Conservation (phyloP, 1,284 basidiomycete genomes). For the Cryptococcus maquisensis region DNA sequence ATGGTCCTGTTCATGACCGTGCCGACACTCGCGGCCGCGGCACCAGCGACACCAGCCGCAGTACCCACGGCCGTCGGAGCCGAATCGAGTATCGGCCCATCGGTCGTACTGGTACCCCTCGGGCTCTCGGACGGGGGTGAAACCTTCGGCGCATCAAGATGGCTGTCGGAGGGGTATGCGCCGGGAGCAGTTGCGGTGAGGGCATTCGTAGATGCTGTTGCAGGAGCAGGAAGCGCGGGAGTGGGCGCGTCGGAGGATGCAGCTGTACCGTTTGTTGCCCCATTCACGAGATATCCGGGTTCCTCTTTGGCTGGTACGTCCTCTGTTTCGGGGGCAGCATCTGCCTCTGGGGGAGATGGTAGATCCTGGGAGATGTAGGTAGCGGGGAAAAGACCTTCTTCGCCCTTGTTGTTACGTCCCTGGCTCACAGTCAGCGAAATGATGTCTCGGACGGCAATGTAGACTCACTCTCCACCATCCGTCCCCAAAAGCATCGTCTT, state of each 20-base stretch:
- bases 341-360: constrained; percentile 25
- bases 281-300: too few relatives aligned
- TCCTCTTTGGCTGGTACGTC: too few relatives aligned
- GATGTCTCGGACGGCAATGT: neutral
- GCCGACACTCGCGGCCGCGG: constrained; percentile 11
- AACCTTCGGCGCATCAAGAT: constrained; percentile 27
- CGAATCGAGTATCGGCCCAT: constrained; percentile 30
- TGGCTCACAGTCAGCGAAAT: constrained; percentile 41
- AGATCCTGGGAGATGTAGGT: constrained; percentile 71
- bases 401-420: constrained; percentile 79
- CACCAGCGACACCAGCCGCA: constrained; percentile 4
- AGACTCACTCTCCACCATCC: constrained; percentile 96
- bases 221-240: neutral
- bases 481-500: constrained; percentile 88
- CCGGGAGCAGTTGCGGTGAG: neutral
- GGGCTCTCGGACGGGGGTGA: constrained; percentile 22
- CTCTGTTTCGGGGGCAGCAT: too few relatives aligned
- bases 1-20: constrained; percentile 74
- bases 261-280: neutral
- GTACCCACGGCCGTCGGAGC: constrained; percentile 13
- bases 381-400: constrained; percentile 84
- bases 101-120: constrained; percentile 9
- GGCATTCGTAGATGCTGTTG: neutral
- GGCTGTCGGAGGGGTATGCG: constrained; percentile 8
- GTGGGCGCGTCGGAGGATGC: constrained; percentile 1